Base-by-base conservation (phyloP, 805 yeast genomes). In the Metschnikowia noctiluminum region DNA sequence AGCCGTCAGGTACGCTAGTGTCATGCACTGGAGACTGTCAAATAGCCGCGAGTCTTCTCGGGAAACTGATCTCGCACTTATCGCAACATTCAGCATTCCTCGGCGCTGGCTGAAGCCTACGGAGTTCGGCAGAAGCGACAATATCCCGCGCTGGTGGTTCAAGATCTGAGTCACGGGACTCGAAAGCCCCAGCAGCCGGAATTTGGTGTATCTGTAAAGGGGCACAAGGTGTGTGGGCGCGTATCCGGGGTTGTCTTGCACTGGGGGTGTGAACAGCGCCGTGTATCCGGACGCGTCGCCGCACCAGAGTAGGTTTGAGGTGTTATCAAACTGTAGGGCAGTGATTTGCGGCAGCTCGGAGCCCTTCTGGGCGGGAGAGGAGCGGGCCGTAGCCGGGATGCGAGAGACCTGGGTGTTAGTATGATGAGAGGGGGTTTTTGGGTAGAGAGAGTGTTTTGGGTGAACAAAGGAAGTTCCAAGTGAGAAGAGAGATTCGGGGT, bases 241-340 rank as follows among this genome's bases (percentile, higher is more conserved):
- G 27, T 44, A 48, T 7, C 31, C 51, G 32, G 43, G 53, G 50
- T 41, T 58, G 32, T 56, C 58, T 7, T 49, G 51, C 15, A 35
- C 27, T n/a, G 57, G 42, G 27, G 69, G 62, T 2, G 70, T 57
- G 51, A 60, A 68, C n/a, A 73, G 68, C 10, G 65, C 54, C 6
- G 73, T 57, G 53, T 59, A 62, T 4, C 91, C 87, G 35, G 71
- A 74, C 1, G 80, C 64, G 62, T 88, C 94, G 14, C 96, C 96
- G 1, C 84, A 75, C 98, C 98, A 92, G 1, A 91, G 62, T 40
- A 94, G 70, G 57, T 91, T 94, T 50, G 82, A 79, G n/a, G 77
- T 68, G 35, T 76, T 76, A 66, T 91, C 97, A 63, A 90, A 90
- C 44, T 51, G 53, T 13, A 71, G 51, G 7, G 73, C 42, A 11